Conservation (phyloP, 163 green algal genomes). For the Picocystis sp. region DNA sequence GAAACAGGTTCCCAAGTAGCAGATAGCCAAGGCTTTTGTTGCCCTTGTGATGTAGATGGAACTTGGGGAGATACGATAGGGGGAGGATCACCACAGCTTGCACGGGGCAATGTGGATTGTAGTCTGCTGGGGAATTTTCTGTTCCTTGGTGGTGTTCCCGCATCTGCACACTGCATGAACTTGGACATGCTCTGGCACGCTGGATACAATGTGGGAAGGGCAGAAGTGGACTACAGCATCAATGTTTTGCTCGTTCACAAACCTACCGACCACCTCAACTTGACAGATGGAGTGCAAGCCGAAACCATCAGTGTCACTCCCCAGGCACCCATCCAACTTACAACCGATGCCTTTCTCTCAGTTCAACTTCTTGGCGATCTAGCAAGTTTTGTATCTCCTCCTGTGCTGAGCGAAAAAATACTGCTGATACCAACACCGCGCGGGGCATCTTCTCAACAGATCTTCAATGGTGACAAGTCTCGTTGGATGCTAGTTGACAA, state of each 20-base stretch:
- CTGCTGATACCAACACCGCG: conserved; percentile 49
- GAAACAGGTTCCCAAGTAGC: conserved; percentile 15
- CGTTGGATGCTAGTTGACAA: conserved; percentile 64
- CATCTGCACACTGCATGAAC: conserved; percentile 58
- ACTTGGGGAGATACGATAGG: conserved; percentile 38
- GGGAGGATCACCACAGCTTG: conserved; percentile 11
- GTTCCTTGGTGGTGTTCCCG: conserved; percentile 25
- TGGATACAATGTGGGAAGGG: conserved; percentile 38
- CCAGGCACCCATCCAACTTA: conserved; percentile 21
- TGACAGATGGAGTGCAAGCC: neutral
- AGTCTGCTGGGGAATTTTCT: conserved; percentile 12
- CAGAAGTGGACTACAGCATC: conserved; percentile 41
- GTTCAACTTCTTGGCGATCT: conserved; percentile 63
- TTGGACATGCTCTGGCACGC: conserved; percentile 54
- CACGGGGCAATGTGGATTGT: conserved; percentile 12
- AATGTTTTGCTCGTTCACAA: conserved; percentile 23
- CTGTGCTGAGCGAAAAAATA: conserved; percentile 33
- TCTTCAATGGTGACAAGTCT: conserved; percentile 18
- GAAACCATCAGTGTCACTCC: conserved; percentile 26
- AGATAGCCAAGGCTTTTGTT: conserved; percentile 76
- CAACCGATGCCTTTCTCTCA: conserved; percentile 14
- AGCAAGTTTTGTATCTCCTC: conserved; percentile 37
- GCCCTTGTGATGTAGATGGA: conserved; percentile 34
- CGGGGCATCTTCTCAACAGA: conserved; percentile 6
- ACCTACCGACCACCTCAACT: conserved; percentile 3